These are phyloP conservation scores for Pseudodiploospora longispora DNA, from an alignment of 2,329 filamentous ascomycete genomes.

Conservation along the genomic window DNA sequence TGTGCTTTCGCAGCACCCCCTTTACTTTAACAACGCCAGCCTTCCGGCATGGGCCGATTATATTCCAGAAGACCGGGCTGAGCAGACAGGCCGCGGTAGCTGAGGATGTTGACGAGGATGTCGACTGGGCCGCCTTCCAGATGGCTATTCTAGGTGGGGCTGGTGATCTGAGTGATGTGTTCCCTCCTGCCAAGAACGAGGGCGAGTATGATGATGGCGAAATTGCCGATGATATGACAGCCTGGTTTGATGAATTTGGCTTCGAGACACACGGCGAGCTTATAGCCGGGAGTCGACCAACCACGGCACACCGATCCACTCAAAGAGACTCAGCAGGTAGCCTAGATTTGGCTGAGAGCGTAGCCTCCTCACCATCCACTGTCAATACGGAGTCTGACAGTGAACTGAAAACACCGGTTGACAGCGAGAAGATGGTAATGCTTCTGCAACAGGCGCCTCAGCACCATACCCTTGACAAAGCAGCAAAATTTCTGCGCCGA, in stretches of 20 bases:
- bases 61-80: constrained; percentile 38
- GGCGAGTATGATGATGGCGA: constrained; percentile 38
- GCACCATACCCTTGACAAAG: constrained; percentile 15
- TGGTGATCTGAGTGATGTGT: constrained; percentile 34
- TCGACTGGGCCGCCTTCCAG: constrained; percentile 59
- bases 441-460: not conserved
- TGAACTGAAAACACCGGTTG: constrained; percentile 31
- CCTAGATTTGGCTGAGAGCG: constrained; percentile 3
- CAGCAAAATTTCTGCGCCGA: constrained; percentile 24
- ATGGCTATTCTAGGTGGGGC: constrained; percentile 54
- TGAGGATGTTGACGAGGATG: constrained; percentile 35
- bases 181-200: constrained; percentile 15
- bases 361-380: constrained; percentile 19
- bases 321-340: constrained; percentile 10
- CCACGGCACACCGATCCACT: constrained; percentile 16
- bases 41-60: constrained; percentile 49
- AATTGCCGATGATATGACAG: constrained; percentile 32
- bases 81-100: constrained; percentile 16
- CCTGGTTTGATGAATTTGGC: constrained; percentile 45
- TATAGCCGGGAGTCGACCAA: constrained; percentile 14
- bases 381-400: constrained; percentile 22
- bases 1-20: constrained; percentile 40
- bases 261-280: constrained; percentile 37
- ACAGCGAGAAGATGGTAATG: constrained; percentile 17
- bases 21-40: constrained; percentile 40